Evolutionary conservation across 257 asterid species (phyloP).

Genomic region (Craterostigma plantagineum): DNA sequence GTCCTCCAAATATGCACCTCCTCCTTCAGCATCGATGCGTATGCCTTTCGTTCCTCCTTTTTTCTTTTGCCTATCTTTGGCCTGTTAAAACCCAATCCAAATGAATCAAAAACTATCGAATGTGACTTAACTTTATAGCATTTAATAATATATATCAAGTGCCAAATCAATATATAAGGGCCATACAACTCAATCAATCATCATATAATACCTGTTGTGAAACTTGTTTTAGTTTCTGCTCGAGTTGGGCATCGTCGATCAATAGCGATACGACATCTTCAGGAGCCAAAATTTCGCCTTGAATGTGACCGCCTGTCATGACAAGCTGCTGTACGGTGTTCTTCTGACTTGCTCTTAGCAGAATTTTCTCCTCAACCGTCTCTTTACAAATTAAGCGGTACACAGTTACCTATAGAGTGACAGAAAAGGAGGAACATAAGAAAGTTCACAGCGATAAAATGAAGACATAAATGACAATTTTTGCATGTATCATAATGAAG

Average conservation of each 20-base stretch:
- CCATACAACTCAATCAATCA: no score
- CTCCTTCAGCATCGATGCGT: slow-evolving; percentile 81
- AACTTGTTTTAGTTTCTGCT: slow-evolving; percentile 79
- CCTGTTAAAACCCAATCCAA: slow-evolving; percentile 32
- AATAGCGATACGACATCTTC: slow-evolving; percentile 83
- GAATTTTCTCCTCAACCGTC: slow-evolving; percentile 87
- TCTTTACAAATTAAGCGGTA: slow-evolving; percentile 88
- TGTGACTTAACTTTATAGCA: no score
- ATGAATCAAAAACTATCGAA: no score
- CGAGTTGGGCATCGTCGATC: slow-evolving; percentile 85
- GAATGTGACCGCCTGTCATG: slow-evolving; percentile 98
- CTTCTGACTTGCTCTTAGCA: slow-evolving; percentile 94
- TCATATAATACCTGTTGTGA: slow-evolving; percentile 58
- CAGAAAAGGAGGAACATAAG: neutral
- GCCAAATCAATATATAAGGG: no score
- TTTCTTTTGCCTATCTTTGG: slow-evolving; percentile 83
- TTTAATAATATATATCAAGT: no score
- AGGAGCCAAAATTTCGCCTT: slow-evolving; percentile 96
- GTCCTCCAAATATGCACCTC: slow-evolving; percentile 77
- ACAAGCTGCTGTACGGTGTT: slow-evolving; percentile 95
- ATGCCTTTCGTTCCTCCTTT: slow-evolving; percentile 66
- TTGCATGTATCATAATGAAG: neutral
- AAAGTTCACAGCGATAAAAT: neutral
- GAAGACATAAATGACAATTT: neutral
- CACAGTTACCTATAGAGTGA: slow-evolving; percentile 51